phyloP scores from a whole-genome alignment of 768 basidiomycete genomes.

The Ephemerocybe angulata region DNA sequence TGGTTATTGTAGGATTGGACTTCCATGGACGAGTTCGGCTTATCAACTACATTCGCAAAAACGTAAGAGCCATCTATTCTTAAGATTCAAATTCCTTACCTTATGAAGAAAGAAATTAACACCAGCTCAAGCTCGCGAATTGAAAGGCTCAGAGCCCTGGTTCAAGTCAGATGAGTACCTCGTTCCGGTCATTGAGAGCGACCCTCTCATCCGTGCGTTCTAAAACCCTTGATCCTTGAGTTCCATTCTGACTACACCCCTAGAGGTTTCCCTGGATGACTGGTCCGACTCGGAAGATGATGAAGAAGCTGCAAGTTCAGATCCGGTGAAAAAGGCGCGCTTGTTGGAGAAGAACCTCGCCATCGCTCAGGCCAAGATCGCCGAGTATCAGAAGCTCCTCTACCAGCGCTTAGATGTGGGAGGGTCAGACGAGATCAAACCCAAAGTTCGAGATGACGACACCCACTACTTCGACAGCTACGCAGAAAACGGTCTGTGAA shows the following conservation, averaged over 20 bases:
- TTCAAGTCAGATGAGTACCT: conserved; percentile 78
- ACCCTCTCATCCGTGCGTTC: conserved; percentile 81
- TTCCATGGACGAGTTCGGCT: conserved; percentile 75
- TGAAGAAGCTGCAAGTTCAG: conserved; percentile 41
- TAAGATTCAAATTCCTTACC: conserved; percentile 9
- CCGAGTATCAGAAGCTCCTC: conserved; percentile 59
- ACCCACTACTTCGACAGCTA: conserved; percentile 93
- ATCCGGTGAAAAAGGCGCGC: conserved; percentile 45
- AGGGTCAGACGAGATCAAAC: conserved; percentile 18
- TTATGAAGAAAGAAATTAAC: conserved; percentile 51
- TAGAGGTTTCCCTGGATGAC: conserved; percentile 65
- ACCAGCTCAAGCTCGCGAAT: conserved; percentile 36
- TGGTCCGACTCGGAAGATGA: conserved; percentile 84
- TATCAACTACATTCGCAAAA: conserved; percentile 83
- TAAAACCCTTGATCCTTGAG: neutral
- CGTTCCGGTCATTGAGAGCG: conserved; percentile 77
- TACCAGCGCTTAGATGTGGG: conserved; percentile 50
- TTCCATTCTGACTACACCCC: conserved; percentile 1
- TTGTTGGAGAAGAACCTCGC: conserved; percentile 61
- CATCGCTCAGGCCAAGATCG: conserved; percentile 54
- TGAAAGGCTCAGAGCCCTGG: conserved; percentile 59
- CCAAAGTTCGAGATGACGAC: conserved; percentile 74
- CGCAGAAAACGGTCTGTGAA: conserved; percentile 70
- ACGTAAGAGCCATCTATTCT: conserved; percentile 37
- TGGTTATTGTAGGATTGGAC: conserved; percentile 55